These are phyloP conservation scores for Cladorrhinum sp. DNA, from an alignment of 2,329 filamentous ascomycete species.

Conservation along the genomic window DNA sequence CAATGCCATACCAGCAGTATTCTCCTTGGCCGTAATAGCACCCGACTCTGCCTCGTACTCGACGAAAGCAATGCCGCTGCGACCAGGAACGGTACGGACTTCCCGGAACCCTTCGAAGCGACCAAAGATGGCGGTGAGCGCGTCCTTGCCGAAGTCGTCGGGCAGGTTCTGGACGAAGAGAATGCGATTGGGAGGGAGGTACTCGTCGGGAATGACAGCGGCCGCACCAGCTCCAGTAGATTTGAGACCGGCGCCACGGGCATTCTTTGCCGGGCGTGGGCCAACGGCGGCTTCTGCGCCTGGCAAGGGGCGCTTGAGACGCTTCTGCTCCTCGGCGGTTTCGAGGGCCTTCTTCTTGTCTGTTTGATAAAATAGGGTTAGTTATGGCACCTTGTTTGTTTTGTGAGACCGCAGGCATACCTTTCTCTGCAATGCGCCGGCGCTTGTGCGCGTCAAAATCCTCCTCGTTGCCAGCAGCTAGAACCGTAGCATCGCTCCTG, in stretches of 20 bases:
- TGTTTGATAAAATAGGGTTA: conserved; percentile 28
- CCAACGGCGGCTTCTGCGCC: conserved; percentile 40
- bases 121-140: conserved; percentile 75
- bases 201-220: conserved; percentile 90
- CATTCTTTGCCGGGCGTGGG: conserved; percentile 61
- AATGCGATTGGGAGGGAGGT: conserved; percentile 94
- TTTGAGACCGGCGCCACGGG: conserved; percentile 72
- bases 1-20: conserved; percentile 78
- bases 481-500: conserved; percentile 82
- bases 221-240: conserved; percentile 64
- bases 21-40: conserved; percentile 91
- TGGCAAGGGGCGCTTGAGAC: conserved; percentile 59
- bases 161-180: conserved; percentile 92
- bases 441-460: conserved; percentile 86
- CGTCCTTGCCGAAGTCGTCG: conserved; percentile 78
- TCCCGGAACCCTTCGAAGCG: conserved; percentile 94
- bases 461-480: conserved; percentile 68
- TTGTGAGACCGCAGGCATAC: conserved; percentile 47
- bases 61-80: conserved; percentile 88
- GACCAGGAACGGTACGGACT: conserved; percentile 80
- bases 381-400: neutral
- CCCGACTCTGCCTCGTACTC: conserved; percentile 91
- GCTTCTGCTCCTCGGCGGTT: conserved; percentile 73
- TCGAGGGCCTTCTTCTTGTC: conserved; percentile 79
- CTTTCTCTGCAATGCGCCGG: conserved; percentile 82